Evolutionary conservation across 1,139 yeast species (phyloP).

Genomic region (Zygosaccharomyces pseudobailii): DNA sequence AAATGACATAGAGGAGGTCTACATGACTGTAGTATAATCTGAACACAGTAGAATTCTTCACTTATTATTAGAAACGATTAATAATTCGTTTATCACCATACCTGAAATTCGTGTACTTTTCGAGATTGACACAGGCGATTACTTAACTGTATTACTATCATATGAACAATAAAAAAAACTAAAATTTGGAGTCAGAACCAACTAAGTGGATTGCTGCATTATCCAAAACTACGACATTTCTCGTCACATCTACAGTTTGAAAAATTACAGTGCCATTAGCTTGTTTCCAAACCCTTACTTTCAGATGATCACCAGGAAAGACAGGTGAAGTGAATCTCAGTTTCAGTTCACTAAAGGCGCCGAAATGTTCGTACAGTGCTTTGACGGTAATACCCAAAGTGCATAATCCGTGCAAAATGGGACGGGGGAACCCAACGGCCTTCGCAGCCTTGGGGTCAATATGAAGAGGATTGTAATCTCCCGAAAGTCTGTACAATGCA

Average conservation of each 20-base stretch:
- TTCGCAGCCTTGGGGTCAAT: constrained; percentile 89
- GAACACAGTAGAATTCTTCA: too few relatives aligned
- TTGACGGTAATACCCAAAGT: constrained; percentile 80
- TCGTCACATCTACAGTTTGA: constrained; percentile 79
- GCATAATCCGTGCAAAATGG: constrained; percentile 91
- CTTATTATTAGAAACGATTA: too few relatives aligned
- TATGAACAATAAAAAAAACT: neutral
- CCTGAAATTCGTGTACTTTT: too few relatives aligned
- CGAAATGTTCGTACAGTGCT: constrained; percentile 71
- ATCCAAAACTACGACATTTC: constrained; percentile 73
- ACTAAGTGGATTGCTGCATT: constrained; percentile 79
- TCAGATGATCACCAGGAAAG: constrained; percentile 93
- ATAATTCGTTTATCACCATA: too few relatives aligned
- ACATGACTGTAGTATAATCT: too few relatives aligned
- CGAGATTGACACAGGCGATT: too few relatives aligned
- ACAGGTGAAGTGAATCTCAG: constrained; percentile 90
- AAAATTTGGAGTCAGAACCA: constrained; percentile 22
- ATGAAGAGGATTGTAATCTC: constrained; percentile 93
- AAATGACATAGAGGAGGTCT: neutral
- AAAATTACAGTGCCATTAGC: constrained; percentile 62
- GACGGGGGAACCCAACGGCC: constrained; percentile 80
- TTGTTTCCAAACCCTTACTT: constrained; percentile 80
- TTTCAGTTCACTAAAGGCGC: constrained; percentile 79
- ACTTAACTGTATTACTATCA: neutral
- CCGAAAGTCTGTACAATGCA: constrained; percentile 83